A percentile compares a stretch with the other conserved stretches of the same genome.
Evolutionary conservation across 1,139 yeast genomes (phyloP).

Genomic region (Hemisphaericaspora lyxosophila): DNA sequence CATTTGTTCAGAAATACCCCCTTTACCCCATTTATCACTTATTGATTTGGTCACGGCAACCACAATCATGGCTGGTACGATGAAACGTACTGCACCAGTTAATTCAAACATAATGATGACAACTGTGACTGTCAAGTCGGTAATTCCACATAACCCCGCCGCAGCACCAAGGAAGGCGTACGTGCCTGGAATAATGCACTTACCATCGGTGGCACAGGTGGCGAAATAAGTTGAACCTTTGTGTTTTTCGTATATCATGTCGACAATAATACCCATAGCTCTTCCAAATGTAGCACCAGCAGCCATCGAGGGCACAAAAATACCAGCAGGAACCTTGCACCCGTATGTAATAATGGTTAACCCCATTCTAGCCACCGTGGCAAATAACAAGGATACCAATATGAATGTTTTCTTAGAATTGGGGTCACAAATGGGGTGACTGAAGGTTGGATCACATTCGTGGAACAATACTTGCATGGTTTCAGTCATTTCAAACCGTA

Average conservation of each 20-base stretch:
- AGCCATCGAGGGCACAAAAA: conserved; percentile 96
- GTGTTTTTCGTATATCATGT: conserved; percentile 48
- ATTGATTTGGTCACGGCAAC: conserved; percentile 87
- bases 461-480: conserved; percentile 87
- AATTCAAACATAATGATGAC: conserved; percentile 95
- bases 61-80: conserved; percentile 93
- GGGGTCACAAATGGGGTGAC: conserved; percentile 49
- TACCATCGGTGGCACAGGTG: conserved; percentile 41
- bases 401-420: conserved; percentile 33
- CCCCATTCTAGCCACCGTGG: conserved; percentile 68
- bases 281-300: conserved; percentile 95
- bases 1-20: conserved; percentile 96
- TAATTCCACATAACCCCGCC: conserved; percentile 90
- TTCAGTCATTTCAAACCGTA: conserved; percentile 90
- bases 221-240: conserved; percentile 47
- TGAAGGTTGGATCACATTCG: conserved; percentile 62
- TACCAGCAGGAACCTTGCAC: conserved; percentile 91
- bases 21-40: conserved; percentile 70
- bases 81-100: conserved; percentile 88
- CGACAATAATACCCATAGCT: conserved; percentile 71
- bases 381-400: conserved; percentile 58
- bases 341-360: conserved; percentile 87
- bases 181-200: conserved; percentile 86
- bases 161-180: conserved; percentile 98
- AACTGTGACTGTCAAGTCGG: conserved; percentile 87